These are phyloP conservation scores for Tremella yokohamensis DNA, from an alignment of 768 basidiomycete species.

Conservation along the genomic window DNA sequence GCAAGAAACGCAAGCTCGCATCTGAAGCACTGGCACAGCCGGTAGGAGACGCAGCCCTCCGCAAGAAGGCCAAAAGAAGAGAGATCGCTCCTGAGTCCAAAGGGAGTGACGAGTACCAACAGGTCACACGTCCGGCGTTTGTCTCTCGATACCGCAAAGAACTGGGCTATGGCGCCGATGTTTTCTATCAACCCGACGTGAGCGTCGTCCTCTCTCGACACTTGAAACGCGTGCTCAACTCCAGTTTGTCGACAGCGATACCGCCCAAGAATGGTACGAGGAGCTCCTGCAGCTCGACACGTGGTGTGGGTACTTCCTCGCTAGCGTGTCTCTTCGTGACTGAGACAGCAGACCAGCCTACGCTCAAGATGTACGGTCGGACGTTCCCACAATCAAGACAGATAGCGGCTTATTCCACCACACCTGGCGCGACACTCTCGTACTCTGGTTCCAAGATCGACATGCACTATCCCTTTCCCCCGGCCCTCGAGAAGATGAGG, in stretches of 20 bases:
- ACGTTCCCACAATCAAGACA: conserved; percentile 52
- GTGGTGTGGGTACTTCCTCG: conserved; percentile 39
- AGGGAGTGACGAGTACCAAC: conserved; percentile 37
- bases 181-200: conserved; percentile 41
- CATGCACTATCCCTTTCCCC: conserved; percentile 52
- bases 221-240: background rate
- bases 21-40: too few species aligned
- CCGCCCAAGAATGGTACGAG: conserved; percentile 48
- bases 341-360: conserved; percentile 49
- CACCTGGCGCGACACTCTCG: conserved; percentile 41
- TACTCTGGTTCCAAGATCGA: conserved; percentile 52
- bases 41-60: too few species aligned
- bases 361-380: conserved; percentile 54
- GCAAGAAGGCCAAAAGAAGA: background rate
- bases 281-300: conserved; percentile 48
- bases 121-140: conserved; percentile 26
- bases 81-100: background rate
- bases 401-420: conserved; percentile 53
- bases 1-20: too few species aligned
- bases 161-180: conserved; percentile 39
- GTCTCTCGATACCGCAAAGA: conserved; percentile 22
- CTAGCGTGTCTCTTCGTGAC: background rate
- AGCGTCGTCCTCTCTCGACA: background rate
- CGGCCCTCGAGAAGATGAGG: conserved; percentile 47
- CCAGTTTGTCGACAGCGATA: conserved; percentile 44